A percentile compares a stretch with the other conserved stretches of the same genome.
Evolutionary conservation across 2,329 filamentous ascomycete species (phyloP).

Genomic region (Fusarium sp.): DNA sequence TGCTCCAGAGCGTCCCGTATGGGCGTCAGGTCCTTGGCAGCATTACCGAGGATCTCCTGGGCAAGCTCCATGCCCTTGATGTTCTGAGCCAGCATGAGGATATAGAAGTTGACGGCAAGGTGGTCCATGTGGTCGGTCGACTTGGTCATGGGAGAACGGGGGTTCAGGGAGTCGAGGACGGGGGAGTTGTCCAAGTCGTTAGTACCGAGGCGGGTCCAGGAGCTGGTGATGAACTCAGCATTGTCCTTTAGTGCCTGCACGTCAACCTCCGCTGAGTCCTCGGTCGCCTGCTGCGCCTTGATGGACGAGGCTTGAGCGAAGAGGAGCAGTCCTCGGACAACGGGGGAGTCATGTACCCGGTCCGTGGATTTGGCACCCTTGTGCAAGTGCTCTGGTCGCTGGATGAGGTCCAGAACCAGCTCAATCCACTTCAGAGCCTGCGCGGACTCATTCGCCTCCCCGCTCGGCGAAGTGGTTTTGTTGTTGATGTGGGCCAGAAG

Average conservation of each 20-base stretch:
- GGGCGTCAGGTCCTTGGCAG: constrained; percentile 47
- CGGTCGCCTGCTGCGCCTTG: constrained; percentile 40
- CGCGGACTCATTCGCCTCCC: constrained; percentile 47
- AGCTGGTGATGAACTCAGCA: constrained; percentile 37
- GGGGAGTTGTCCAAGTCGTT: constrained; percentile 31
- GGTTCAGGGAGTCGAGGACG: constrained; percentile 43
- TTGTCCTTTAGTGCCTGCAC: constrained; percentile 44
- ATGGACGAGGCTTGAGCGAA: constrained; percentile 43
- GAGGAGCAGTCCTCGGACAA: constrained; percentile 46
- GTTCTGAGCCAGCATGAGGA: constrained; percentile 45
- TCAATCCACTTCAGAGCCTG: constrained; percentile 59
- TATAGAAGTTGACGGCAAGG: constrained; percentile 42
- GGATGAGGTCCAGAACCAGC: constrained; percentile 60
- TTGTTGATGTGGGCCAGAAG: constrained; percentile 44
- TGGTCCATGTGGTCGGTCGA: not conserved
- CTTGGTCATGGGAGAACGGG: constrained; percentile 20
- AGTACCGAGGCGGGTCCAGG: constrained; percentile 39
- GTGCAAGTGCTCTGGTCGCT: constrained; percentile 53
- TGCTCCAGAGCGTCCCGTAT: constrained; percentile 51
- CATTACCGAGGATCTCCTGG: constrained; percentile 51
- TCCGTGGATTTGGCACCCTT: constrained; percentile 19
- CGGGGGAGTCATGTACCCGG: constrained; percentile 39
- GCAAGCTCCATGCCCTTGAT: constrained; percentile 58
- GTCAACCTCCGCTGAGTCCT: constrained; percentile 38
- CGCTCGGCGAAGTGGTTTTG: constrained; percentile 49